phyloP scores from a whole-genome alignment of 345 rosid genomes.

The Citrus medica region DNA sequence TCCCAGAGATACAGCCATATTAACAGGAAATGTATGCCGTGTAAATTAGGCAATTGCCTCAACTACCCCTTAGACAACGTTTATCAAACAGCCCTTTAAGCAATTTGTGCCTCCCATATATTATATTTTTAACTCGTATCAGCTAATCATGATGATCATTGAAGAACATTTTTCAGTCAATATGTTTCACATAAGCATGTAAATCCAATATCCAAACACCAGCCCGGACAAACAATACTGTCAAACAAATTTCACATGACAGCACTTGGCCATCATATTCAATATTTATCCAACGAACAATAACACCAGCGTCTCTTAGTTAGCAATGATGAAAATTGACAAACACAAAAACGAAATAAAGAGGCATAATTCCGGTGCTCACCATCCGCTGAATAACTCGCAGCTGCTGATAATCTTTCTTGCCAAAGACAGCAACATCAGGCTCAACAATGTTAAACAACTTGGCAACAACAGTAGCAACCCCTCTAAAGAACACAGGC shows the following conservation, averaged over 20 bases:
- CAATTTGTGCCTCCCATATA: neutral
- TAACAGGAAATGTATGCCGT: neutral
- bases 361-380: neutral
- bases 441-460: constrained; percentile 90
- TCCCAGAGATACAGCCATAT: neutral
- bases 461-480: constrained; percentile 77
- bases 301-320: too few species aligned
- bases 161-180: neutral
- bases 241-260: neutral
- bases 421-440: constrained; percentile 74
- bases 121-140: neutral
- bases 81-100: neutral
- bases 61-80: neutral
- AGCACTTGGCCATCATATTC: neutral
- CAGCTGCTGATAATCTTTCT: constrained; percentile 93
- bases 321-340: neutral
- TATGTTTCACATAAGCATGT: neutral
- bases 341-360: neutral
- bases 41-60: neutral
- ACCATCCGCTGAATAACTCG: constrained; percentile 68
- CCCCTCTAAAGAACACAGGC: constrained; percentile 86
- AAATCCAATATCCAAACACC: neutral
- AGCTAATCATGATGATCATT: neutral
- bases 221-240: neutral
- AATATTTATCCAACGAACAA: too few species aligned